Base-by-base conservation (phyloP, 2,329 filamentous ascomycete species). In the Dothistroma septosporum region DNA sequence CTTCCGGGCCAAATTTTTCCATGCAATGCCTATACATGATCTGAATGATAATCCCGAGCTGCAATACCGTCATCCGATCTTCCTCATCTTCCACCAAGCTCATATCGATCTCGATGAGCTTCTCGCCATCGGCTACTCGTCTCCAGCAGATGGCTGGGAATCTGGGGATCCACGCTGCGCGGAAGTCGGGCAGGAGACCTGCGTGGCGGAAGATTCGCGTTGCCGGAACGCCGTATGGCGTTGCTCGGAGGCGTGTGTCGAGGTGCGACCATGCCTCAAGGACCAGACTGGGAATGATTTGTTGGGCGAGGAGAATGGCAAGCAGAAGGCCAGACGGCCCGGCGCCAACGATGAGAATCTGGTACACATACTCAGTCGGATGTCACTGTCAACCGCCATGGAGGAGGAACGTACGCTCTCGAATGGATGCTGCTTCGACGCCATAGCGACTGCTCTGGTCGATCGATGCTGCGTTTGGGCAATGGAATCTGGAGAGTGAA, bases 151-250 rank as follows among this genome's bases (percentile, higher is more conserved):
- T 70, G 16, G 68, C 32, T 5, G 66, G 64, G 37, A 67, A 68
- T 57, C 60, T 70, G 47, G 61, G 68, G 44, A 57, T 66, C 32
- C 58, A 65, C 28, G 66, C 68, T 8, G 72, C 61, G 22, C 68
- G 63, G 55, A 78, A 68, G 32, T 76, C 73, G 0, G 73, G 68
- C 19, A 77, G 66, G 1, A 78, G 62, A 1, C 72, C 75, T 9
- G 75, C 73, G 21, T 71, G 68, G 0, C 71, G 68, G 59, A 79
- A 72, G 12, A 77, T 73, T 0, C 75, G 74, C 44, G 77, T 76
- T 0, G 76, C 73, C 1, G 73, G 72, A 9, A 76, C 75, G 60
- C 77, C 74, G 60, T 79, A 77, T 2, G 77, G 75, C 61, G 77
- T 77, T 58, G 77, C 77, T 53, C 76, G 73, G 14, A 77, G 76